Evolutionary conservation across 345 rosid genomes (phyloP).

Genomic region (Geranium brycei): DNA sequence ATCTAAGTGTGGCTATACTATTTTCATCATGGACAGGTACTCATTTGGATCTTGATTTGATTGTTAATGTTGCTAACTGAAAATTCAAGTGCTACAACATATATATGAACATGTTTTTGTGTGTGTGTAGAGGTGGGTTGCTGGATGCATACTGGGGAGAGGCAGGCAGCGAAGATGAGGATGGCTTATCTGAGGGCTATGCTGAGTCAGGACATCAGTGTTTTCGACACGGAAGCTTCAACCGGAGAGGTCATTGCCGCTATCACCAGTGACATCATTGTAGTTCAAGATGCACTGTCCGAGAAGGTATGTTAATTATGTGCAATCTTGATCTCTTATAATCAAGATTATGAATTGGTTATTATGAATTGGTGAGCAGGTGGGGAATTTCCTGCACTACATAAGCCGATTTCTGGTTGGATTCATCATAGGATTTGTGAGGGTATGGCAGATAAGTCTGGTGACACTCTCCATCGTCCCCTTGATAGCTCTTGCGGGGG

Average conservation of each 20-base stretch:
- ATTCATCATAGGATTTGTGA: slow-evolving; percentile 61
- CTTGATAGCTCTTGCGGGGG: slow-evolving; percentile 85
- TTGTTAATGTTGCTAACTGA: neutral
- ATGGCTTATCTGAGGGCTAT: slow-evolving; percentile 12
- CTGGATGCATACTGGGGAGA: slow-evolving; percentile 17
- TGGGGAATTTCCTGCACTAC: slow-evolving; percentile 89
- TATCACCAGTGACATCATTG: slow-evolving; percentile 11
- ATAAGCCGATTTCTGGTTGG: slow-evolving; percentile 81
- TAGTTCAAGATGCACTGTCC: slow-evolving; percentile 13
- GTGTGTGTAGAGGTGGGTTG: slow-evolving; percentile 11
- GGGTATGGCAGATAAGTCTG: slow-evolving; percentile 92
- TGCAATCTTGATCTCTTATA: neutral
- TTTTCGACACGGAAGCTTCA: slow-evolving; percentile 13
- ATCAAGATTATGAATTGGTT: neutral
- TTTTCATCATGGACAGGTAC: slow-evolving; percentile 90
- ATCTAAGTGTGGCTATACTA: slow-evolving; percentile 71
- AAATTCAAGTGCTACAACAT: neutral
- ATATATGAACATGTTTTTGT: neutral
- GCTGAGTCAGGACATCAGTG: slow-evolving; percentile 12
- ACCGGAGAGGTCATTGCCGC: slow-evolving; percentile 10
- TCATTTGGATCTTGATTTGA: neutral
- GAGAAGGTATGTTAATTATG: slow-evolving; percentile 9
- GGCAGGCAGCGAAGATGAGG: slow-evolving; percentile 16
- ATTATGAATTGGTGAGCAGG: slow-evolving; percentile 26
- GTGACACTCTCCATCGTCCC: slow-evolving; percentile 93